phyloP scores from a whole-genome alignment of 805 yeast genomes.

The Kazachstania bromeliacearum region DNA sequence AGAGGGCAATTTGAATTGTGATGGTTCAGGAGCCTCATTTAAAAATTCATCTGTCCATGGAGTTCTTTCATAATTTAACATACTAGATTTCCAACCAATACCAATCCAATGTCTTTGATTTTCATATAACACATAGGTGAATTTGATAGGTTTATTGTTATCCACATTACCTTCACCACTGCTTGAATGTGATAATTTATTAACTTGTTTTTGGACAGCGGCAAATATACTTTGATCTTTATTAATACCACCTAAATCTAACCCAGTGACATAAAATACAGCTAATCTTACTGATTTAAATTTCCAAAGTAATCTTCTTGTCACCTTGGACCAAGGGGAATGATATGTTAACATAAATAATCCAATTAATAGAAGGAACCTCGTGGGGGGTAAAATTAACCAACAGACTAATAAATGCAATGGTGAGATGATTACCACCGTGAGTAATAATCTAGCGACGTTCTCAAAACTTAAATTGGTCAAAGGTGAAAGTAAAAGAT shows the following conservation, averaged over 20 bases:
- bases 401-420: slow-evolving; percentile 61
- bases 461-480: slow-evolving; percentile 73
- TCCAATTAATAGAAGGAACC: slow-evolving; percentile 50
- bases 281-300: slow-evolving; percentile 57
- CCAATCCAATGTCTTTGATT: slow-evolving; percentile 97
- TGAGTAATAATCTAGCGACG: slow-evolving; percentile 67
- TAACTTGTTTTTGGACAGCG: slow-evolving; percentile 34
- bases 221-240: slow-evolving; percentile 35
- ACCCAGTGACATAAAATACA: slow-evolving; percentile 77
- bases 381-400: slow-evolving; percentile 62
- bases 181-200: slow-evolving; percentile 27
- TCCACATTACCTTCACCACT: slow-evolving; percentile 7
- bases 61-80: slow-evolving; percentile 84
- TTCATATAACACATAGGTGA: slow-evolving; percentile 87
- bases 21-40: slow-evolving; percentile 75
- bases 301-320: slow-evolving; percentile 80
- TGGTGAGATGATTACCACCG: slow-evolving; percentile 82
- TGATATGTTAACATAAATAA: slow-evolving; percentile 67
- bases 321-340: slow-evolving; percentile 74
- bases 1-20: slow-evolving; percentile 74
- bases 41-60: slow-evolving; percentile 96
- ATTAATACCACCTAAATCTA: slow-evolving; percentile 54
- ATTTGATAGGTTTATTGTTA: slow-evolving; percentile 46
- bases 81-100: slow-evolving; percentile 94
- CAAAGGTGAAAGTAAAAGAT: slow-evolving; percentile 71